Conservation (phyloP, 257 asterid genomes). For the Nicotiana undulata region DNA sequence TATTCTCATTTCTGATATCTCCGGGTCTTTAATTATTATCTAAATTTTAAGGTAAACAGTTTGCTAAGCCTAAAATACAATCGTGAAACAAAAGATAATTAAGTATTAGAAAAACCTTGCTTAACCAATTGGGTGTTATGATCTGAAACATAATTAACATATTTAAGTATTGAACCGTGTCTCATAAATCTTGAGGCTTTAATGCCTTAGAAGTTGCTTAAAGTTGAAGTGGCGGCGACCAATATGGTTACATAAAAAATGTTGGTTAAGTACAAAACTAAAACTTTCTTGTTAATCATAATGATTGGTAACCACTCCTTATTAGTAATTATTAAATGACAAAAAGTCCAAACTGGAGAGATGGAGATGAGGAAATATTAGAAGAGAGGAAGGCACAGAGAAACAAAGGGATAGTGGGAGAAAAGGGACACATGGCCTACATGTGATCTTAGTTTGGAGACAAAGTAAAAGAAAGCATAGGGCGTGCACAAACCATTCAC, state of each 20-base stretch:
- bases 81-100: too few species aligned
- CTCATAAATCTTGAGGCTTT: background rate
- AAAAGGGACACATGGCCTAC: slow-evolving; percentile 30
- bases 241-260: background rate
- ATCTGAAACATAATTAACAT: too few species aligned
- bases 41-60: too few species aligned
- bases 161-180: too few species aligned
- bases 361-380: background rate
- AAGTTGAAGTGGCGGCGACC: background rate
- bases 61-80: too few species aligned
- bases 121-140: too few species aligned
- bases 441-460: slow-evolving; percentile 64
- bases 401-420: background rate
- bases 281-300: slow-evolving; percentile 8
- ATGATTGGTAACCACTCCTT: slow-evolving; percentile 9
- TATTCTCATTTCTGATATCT: too few species aligned
- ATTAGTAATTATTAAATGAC: slow-evolving; percentile 10
- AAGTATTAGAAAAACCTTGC: too few species aligned
- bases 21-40: too few species aligned
- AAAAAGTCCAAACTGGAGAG: slow-evolving; percentile 4
- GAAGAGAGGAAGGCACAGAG: slow-evolving; percentile 16
- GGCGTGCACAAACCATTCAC: slow-evolving; percentile 67
- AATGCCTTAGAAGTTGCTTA: background rate
- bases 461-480: slow-evolving; percentile 38
- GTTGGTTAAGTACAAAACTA: background rate